Base-by-base conservation (phyloP, 176 grass and related monocot species). In the Hsuehochloa calcarea region DNA sequence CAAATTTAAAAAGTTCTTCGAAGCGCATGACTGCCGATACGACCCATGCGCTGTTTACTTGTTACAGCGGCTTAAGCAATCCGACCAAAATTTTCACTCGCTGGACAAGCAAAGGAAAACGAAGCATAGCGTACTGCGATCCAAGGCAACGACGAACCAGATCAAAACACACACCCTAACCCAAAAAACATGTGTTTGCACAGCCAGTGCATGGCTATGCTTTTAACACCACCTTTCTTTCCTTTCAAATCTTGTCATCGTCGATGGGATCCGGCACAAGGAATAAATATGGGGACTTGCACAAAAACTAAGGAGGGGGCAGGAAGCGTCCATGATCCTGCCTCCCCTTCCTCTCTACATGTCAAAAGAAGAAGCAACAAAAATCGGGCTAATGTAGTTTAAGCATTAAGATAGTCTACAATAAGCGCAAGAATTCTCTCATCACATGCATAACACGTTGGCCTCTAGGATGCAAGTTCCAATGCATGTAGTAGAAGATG, bases 161-260 rank as follows among this genome's bases (percentile, higher is more conserved):
- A 84, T 74, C 40, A 65, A 75, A 75, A 60, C 71, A 67, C 22
- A 29, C 69, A 29, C 69, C 51, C 8, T 37, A 86, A 49, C 35
- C 79, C 6, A 71, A 78, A 87, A 45, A 44, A 23, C n/a, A n/a
- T 3, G 6, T 45, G 38, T 63, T 59, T 62, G 75, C 6, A 60
- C 16, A 61, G 31, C 12, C 74, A 59, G 34, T 80, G 62, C 80
- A 68, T 37, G 80, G 52, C 80, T 55, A 46, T 84, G 75, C 85
- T 87, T 91, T 87, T 65, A 68, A 77, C 41, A 68, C 15, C 31
- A 20, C 43, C 89, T 88, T 91, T 88, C 85, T 88, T 85, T 91
- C 85, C 49, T 85, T 84, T 91, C 88, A 95, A 87, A 88, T 90
- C 93, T 88, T 92, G 85, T 95, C 93, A 88, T 26, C 43, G 65